phyloP scores from a whole-genome alignment of 78 protist species.

The Dictyostelium citrinum region DNA sequence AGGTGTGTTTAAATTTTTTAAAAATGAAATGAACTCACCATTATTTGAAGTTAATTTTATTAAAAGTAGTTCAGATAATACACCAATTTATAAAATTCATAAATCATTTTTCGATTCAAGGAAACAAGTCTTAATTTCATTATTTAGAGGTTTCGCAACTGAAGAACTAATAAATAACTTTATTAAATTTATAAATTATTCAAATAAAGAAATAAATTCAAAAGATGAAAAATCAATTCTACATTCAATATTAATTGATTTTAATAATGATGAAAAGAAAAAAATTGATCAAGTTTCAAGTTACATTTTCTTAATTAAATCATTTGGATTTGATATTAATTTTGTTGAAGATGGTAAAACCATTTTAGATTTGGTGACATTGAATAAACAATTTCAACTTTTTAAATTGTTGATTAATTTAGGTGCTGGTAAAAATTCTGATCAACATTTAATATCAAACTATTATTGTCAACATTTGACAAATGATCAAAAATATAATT shows the following conservation, averaged over 20 bases:
- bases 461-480: background rate
- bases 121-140: background rate
- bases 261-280: background rate
- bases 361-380: background rate
- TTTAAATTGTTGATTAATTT: background rate
- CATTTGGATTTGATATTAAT: background rate
- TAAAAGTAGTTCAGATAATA: background rate
- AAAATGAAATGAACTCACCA: background rate
- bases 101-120: background rate
- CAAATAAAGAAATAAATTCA: background rate
- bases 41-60: background rate
- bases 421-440: background rate
- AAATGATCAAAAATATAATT: background rate
- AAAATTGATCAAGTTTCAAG: background rate
- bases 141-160: background rate
- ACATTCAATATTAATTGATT: background rate
- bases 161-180: background rate
- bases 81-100: background rate
- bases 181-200: background rate
- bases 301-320: background rate
- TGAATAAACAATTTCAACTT: background rate
- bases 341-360: background rate
- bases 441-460: background rate
- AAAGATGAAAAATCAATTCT: background rate
- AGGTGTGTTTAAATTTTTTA: background rate